Evolutionary conservation across 345 rosid genomes (phyloP).

Genomic region (Heritiera littoralis): DNA sequence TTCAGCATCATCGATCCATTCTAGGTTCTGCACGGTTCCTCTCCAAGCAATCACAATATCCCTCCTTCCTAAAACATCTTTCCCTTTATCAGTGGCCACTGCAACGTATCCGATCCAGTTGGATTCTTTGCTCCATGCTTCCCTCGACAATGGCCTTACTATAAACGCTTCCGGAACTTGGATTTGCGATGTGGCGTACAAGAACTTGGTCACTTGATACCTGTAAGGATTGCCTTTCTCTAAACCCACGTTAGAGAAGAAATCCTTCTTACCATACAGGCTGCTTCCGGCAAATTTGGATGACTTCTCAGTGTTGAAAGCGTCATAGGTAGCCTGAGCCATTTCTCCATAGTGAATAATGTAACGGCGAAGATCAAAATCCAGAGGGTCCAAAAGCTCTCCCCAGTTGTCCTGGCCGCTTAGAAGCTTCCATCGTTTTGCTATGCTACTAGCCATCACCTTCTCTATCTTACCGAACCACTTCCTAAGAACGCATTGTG

Average conservation of each 20-base stretch:
- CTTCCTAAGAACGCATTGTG: not conserved
- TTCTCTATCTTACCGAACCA: slow-evolving; percentile 42
- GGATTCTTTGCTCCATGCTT: slow-evolving; percentile 84
- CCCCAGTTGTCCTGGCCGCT: slow-evolving; percentile 71
- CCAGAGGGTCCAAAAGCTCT: slow-evolving; percentile 61
- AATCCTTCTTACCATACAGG: slow-evolving; percentile 49
- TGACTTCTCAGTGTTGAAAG: slow-evolving; percentile 55
- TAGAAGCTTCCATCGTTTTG: slow-evolving; percentile 62
- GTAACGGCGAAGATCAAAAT: slow-evolving; percentile 66
- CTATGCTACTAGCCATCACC: slow-evolving; percentile 25
- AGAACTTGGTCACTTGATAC: slow-evolving; percentile 65
- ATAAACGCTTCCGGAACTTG: slow-evolving; percentile 69
- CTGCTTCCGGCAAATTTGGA: slow-evolving; percentile 69
- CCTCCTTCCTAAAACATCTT: slow-evolving; percentile 63
- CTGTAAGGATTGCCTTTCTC: slow-evolving; percentile 57
- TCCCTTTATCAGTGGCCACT: slow-evolving; percentile 74
- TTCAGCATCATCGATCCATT: slow-evolving; percentile 71
- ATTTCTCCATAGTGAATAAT: slow-evolving; percentile 82
- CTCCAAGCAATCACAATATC: slow-evolving; percentile 87
- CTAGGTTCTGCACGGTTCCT: slow-evolving; percentile 69
- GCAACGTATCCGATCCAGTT: slow-evolving; percentile 90
- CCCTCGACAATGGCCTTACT: slow-evolving; percentile 58
- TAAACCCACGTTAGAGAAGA: slow-evolving; percentile 59
- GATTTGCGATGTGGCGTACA: slow-evolving; percentile 68
- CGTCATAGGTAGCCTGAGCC: slow-evolving; percentile 77